phyloP scores from a whole-genome alignment of 2,329 filamentous ascomycete species.

The Chaetomium olivaceum region DNA sequence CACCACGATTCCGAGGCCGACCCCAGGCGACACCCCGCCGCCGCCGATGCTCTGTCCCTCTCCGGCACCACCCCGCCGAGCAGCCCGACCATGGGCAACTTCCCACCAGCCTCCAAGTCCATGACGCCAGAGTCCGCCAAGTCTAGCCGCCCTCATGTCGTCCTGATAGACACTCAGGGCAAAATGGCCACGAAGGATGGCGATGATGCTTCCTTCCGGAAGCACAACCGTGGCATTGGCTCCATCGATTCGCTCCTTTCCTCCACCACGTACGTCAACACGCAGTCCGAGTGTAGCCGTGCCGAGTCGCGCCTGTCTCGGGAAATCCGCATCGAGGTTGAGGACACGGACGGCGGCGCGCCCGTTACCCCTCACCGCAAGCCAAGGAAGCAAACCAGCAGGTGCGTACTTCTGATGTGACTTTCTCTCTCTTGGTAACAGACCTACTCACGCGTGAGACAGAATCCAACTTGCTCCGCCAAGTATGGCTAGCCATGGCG shows the following conservation, averaged over 20 bases:
- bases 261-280: constrained; percentile 34
- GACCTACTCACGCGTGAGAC: constrained; percentile 13
- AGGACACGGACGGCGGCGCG: constrained; percentile 21
- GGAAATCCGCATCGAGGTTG: constrained; percentile 26
- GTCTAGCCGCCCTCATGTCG: constrained; percentile 23
- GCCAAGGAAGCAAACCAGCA: constrained; percentile 20
- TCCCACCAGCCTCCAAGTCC: constrained; percentile 21
- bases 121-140: constrained; percentile 23
- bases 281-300: constrained; percentile 33
- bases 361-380: constrained; percentile 9
- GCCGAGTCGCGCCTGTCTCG: constrained; percentile 31
- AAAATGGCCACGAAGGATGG: constrained; percentile 18
- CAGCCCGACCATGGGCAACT: constrained; percentile 30
- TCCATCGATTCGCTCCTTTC: constrained; percentile 35
- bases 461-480: constrained; percentile 19
- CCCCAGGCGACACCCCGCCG: constrained; percentile 8
- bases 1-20: constrained; percentile 18
- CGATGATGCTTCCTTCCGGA: constrained; percentile 27
- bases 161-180: constrained; percentile 21
- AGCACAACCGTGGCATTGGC: constrained; percentile 31
- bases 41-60: constrained; percentile 30
- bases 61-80: constrained; percentile 32
- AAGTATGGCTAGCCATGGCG: not conserved
- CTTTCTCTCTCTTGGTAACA: not conserved
- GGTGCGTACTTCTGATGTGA: constrained; percentile 8